These are phyloP conservation scores for Echites panduratus DNA, from an alignment of 257 asterid species.

Conservation along the genomic window DNA sequence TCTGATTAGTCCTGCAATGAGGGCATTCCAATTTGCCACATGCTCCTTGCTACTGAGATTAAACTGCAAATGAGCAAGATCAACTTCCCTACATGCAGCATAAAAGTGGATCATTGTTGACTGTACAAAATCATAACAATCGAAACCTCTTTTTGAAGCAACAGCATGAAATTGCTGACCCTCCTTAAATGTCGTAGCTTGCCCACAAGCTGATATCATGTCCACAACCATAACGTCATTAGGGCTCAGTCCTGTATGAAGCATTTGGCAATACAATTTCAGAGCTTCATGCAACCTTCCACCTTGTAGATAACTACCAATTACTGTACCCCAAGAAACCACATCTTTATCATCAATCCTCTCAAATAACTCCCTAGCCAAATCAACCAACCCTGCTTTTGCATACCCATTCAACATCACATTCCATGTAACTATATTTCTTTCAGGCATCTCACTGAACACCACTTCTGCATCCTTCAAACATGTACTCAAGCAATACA, in stretches of 20 bases:
- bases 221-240: slow-evolving; percentile 85
- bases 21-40: slow-evolving; percentile 78
- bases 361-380: slow-evolving; percentile 52
- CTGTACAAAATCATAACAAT: slow-evolving; percentile 52
- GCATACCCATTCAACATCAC: slow-evolving; percentile 88
- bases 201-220: slow-evolving; percentile 64
- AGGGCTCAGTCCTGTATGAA: slow-evolving; percentile 46
- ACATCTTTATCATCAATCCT: slow-evolving; percentile 58
- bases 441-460: slow-evolving; percentile 49
- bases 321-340: slow-evolving; percentile 86
- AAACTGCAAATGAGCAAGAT: slow-evolving; percentile 59
- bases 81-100: slow-evolving; percentile 47
- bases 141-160: slow-evolving; percentile 48
- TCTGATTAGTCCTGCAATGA: slow-evolving; percentile 62
- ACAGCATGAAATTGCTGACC: slow-evolving; percentile 72
- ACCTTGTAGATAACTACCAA: slow-evolving; percentile 61
- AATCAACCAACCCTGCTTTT: slow-evolving; percentile 53
- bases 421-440: slow-evolving; percentile 75
- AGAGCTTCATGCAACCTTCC: slow-evolving; percentile 62
- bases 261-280: slow-evolving; percentile 48
- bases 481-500: slow-evolving; percentile 39
- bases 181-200: slow-evolving; percentile 32
- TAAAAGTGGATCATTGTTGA: slow-evolving; percentile 71
- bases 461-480: slow-evolving; percentile 45
- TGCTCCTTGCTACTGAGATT: slow-evolving; percentile 65